Conservation (phyloP, 2,329 filamentous ascomycete species). For the Westerdykella sp. region DNA sequence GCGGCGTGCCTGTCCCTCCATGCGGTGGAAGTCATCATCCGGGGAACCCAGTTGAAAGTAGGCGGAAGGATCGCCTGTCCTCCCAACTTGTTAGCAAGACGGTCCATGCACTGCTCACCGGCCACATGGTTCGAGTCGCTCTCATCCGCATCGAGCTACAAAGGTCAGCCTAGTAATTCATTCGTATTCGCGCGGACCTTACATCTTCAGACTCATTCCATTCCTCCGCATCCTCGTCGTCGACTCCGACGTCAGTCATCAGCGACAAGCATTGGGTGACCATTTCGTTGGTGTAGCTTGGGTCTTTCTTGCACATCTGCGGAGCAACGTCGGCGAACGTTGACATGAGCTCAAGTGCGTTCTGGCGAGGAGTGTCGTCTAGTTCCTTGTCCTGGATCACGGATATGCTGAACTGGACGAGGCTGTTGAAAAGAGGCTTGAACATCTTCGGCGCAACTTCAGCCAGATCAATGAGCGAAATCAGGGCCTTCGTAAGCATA, state of each 20-base stretch:
- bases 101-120: constrained; percentile 97
- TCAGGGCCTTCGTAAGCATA: constrained; percentile 79
- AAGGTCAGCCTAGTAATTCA: constrained; percentile 14
- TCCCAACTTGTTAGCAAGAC: constrained; percentile 92
- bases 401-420: constrained; percentile 87
- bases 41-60: constrained; percentile 92
- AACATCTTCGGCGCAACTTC: constrained; percentile 98
- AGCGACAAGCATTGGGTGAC: constrained; percentile 95
- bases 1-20: constrained; percentile 96
- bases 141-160: constrained; percentile 82
- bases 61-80: constrained; percentile 87
- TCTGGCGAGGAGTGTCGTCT: constrained; percentile 82
- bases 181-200: constrained; percentile 34
- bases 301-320: constrained; percentile 89
- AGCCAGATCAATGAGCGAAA: constrained; percentile 88
- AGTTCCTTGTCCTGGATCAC: constrained; percentile 96
- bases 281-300: constrained; percentile 91
- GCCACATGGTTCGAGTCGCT: constrained; percentile 96
- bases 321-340: constrained; percentile 95
- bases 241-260: constrained; percentile 93
- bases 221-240: constrained; percentile 90
- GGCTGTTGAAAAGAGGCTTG: constrained; percentile 82
- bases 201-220: constrained; percentile 92
- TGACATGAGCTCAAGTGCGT: constrained; percentile 92
- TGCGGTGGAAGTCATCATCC: constrained; percentile 92